phyloP scores from a whole-genome alignment of 2,329 filamentous ascomycete genomes.

The Akanthomyces uredinophilus region DNA sequence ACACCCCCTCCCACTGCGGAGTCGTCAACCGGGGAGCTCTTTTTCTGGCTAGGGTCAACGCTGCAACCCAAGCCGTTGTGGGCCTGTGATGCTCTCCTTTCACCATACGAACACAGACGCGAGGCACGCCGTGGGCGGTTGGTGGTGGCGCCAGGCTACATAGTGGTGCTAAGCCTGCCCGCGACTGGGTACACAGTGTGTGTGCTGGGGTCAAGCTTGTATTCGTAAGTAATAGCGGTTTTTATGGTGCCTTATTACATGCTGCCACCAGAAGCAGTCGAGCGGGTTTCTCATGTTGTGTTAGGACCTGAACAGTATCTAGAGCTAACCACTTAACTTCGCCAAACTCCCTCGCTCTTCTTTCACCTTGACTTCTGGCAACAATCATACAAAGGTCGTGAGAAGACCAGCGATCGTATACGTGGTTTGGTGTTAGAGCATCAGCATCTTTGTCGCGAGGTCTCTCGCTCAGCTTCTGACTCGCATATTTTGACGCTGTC shows the following conservation, averaged over 20 bases:
- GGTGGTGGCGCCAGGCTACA: constrained; percentile 1
- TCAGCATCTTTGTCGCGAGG: neutral
- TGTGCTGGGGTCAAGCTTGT: neutral
- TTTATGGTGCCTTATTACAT: neutral
- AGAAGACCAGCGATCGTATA: neutral
- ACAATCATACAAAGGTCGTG: neutral
- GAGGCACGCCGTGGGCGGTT: neutral
- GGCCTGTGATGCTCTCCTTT: neutral
- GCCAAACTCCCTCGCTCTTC: neutral
- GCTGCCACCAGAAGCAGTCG: neutral
- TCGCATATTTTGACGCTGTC: neutral
- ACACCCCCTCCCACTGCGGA: too few relatives aligned
- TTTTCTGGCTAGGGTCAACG: too few relatives aligned
- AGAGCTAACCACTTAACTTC: neutral
- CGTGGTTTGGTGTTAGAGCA: neutral
- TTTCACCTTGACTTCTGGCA: neutral
- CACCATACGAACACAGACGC: neutral
- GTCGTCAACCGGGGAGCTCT: too few relatives aligned
- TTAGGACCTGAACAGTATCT: neutral
- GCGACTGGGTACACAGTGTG: neutral
- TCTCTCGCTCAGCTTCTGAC: neutral
- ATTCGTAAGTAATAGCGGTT: neutral
- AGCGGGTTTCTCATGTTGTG: neutral
- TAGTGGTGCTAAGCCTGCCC: neutral
- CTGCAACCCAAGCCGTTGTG: neutral